These are phyloP conservation scores for Coix lacrymajobi DNA, from an alignment of 176 grass and related monocot genomes.

Conservation along the genomic window DNA sequence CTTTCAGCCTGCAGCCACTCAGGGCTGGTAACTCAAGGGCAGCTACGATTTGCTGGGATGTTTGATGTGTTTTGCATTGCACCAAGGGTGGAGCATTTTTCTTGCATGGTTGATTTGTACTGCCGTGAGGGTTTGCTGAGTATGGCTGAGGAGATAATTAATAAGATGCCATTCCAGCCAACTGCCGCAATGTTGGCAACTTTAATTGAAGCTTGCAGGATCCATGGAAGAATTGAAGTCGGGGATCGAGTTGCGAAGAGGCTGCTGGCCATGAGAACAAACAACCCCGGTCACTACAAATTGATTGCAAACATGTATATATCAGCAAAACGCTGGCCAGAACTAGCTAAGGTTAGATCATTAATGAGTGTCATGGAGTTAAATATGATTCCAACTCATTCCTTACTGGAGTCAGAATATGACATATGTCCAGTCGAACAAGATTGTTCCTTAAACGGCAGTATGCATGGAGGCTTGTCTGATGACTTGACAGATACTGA, in stretches of 20 bases:
- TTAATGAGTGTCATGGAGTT: slow-evolving; percentile 44
- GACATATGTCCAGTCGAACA: slow-evolving; percentile 3
- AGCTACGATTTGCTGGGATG: slow-evolving; percentile 54
- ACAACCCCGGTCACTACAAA: slow-evolving; percentile 54
- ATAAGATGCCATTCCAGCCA: slow-evolving; percentile 44
- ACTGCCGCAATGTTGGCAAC: slow-evolving; percentile 70
- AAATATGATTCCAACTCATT: slow-evolving; percentile 50
- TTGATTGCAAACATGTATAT: slow-evolving; percentile 62
- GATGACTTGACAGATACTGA: slow-evolving; percentile 30
- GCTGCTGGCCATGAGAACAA: slow-evolving; percentile 48
- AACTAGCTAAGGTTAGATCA: slow-evolving; percentile 56
- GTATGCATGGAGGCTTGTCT: neutral
- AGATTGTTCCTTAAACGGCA: slow-evolving; percentile 17
- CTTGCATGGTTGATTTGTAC: slow-evolving; percentile 65
- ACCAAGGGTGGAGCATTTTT: slow-evolving; percentile 58
- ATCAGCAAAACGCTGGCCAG: slow-evolving; percentile 51
- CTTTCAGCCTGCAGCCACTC: slow-evolving; percentile 67
- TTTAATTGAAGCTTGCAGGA: slow-evolving; percentile 49
- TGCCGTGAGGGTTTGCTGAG: slow-evolving; percentile 49
- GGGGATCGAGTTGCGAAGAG: slow-evolving; percentile 57
- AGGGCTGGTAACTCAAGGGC: slow-evolving; percentile 49
- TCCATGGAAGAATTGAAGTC: slow-evolving; percentile 46
- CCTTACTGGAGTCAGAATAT: slow-evolving; percentile 33
- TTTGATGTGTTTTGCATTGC: slow-evolving; percentile 35
- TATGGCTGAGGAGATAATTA: slow-evolving; percentile 50